These are phyloP conservation scores for Aphanomyces euteiches DNA, from an alignment of 352 stramenopile genomes.

Conservation along the genomic window DNA sequence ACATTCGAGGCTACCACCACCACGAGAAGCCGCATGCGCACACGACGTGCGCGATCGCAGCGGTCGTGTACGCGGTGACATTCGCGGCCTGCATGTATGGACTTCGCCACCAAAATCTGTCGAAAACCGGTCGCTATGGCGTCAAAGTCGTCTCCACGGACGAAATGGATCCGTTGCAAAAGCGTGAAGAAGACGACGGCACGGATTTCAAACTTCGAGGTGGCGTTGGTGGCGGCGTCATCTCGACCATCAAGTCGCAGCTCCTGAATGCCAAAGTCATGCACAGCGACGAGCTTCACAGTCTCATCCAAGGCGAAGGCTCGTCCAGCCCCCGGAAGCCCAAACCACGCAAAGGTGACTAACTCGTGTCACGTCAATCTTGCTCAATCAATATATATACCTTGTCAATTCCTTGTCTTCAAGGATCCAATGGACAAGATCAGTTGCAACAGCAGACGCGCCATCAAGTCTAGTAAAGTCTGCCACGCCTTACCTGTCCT, in stretches of 20 bases:
- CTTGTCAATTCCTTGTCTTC: no score
- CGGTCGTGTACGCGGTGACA: background rate
- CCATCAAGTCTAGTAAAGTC: no score
- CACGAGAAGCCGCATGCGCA: background rate
- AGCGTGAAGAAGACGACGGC: constrained; percentile 1
- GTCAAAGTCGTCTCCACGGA: background rate
- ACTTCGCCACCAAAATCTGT: background rate
- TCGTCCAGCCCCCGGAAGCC: background rate
- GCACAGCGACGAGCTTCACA: constrained; percentile 16
- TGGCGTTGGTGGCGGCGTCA: background rate
- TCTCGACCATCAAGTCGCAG: constrained; percentile 7
- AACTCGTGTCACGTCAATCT: background rate
- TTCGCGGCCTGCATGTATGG: background rate
- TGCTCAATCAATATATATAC: no score
- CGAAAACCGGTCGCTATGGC: background rate
- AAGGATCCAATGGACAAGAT: no score
- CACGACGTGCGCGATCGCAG: background rate
- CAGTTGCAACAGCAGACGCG: no score
- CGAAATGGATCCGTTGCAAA: background rate
- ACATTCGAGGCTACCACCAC: constrained; percentile 18
- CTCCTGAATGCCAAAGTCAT: constrained; percentile 23
- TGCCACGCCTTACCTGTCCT: no score
- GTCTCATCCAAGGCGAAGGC: constrained; percentile 5
- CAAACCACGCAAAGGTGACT: constrained; percentile 18
- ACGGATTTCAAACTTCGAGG: background rate